phyloP scores from a whole-genome alignment of 2,329 filamentous ascomycete genomes.

The Xylaria sp. region DNA sequence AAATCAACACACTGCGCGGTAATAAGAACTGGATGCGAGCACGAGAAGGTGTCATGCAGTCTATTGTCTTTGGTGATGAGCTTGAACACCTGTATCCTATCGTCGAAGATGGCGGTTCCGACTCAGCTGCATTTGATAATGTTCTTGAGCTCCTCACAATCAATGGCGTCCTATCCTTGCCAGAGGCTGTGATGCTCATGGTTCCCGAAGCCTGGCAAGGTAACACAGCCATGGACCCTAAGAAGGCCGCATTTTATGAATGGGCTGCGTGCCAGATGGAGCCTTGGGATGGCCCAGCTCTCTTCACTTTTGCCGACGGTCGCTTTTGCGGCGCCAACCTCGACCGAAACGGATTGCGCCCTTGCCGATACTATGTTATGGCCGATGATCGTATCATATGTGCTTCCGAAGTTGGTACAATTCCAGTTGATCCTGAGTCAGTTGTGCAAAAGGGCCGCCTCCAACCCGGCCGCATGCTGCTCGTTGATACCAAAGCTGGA shows the following conservation, averaged over 20 bases:
- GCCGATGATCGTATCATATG: constrained; percentile 98
- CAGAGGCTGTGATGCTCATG: constrained; percentile 98
- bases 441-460: constrained; percentile 93
- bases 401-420: constrained; percentile 95
- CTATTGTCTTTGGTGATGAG: constrained; percentile 90
- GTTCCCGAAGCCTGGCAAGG: constrained; percentile 98
- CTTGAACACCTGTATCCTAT: constrained; percentile 92
- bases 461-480: constrained; percentile 93
- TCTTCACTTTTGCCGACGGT: constrained; percentile 97
- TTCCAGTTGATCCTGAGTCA: constrained; percentile 87
- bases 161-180: constrained; percentile 93
- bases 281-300: constrained; percentile 95
- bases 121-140: constrained; percentile 97
- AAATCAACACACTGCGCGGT: constrained; percentile 95
- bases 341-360: constrained; percentile 92
- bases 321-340: constrained; percentile 97
- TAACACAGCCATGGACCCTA: constrained; percentile 89
- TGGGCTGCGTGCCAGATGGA: constrained; percentile 99
- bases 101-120: constrained; percentile 94
- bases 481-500: constrained; percentile 89
- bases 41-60: constrained; percentile 93
- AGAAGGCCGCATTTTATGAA: constrained; percentile 97
- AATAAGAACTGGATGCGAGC: constrained; percentile 99
- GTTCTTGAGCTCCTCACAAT: constrained; percentile 93
- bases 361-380: constrained; percentile 96